Evolutionary conservation across 2,329 filamentous ascomycete species (phyloP).

Genomic region (Fusarium algeriense): DNA sequence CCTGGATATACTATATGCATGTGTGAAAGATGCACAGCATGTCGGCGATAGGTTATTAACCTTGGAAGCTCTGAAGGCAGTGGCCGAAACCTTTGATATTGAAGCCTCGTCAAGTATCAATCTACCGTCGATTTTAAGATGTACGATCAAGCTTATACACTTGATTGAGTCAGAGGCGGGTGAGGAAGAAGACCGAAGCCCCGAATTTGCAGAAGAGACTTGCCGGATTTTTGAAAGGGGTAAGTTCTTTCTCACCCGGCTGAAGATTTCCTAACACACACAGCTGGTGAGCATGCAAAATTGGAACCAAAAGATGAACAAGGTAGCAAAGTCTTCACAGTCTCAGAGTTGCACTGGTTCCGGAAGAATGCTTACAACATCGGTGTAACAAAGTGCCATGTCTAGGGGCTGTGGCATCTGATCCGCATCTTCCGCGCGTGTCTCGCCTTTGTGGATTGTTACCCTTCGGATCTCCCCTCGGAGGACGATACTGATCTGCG

Average conservation of each 20-base stretch:
- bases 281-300: constrained; percentile 49
- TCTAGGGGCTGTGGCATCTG: constrained; percentile 66
- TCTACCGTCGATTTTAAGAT: constrained; percentile 58
- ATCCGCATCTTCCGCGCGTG: constrained; percentile 69
- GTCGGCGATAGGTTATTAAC: constrained; percentile 71
- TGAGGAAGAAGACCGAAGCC: neutral
- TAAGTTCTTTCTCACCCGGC: constrained; percentile 39
- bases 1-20: constrained; percentile 79
- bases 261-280: constrained; percentile 16
- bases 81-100: constrained; percentile 47
- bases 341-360: constrained; percentile 84
- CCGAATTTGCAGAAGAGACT: constrained; percentile 59
- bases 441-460: constrained; percentile 63
- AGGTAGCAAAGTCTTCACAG: constrained; percentile 66
- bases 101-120: constrained; percentile 43
- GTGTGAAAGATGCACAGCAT: constrained; percentile 80
- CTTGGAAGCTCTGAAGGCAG: constrained; percentile 52
- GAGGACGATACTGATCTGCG: constrained; percentile 61
- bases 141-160: constrained; percentile 65
- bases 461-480: constrained; percentile 60
- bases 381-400: constrained; percentile 70
- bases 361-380: constrained; percentile 85
- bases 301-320: constrained; percentile 54
- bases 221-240: constrained; percentile 64
- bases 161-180: constrained; percentile 54